phyloP scores from a whole-genome alignment of 306 rosid species.

The Arachis stenosperma region DNA sequence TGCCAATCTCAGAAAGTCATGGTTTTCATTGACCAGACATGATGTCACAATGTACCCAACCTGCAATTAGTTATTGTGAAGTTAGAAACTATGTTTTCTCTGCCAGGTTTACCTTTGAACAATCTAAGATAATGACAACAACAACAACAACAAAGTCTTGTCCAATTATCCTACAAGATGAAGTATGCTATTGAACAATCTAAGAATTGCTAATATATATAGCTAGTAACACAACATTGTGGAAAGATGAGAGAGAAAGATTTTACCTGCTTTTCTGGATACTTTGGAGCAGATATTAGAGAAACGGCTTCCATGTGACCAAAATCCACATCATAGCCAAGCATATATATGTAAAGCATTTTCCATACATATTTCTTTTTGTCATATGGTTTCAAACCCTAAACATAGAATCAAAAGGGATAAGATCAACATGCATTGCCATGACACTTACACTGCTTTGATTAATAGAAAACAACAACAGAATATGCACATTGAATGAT shows the following conservation, averaged over 20 bases:
- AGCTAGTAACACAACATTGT: neutral
- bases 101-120: conserved; percentile 8
- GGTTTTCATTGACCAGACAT: conserved; percentile 80
- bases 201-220: neutral
- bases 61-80: conserved; percentile 48
- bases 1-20: conserved; percentile 82
- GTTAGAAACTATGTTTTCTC: conserved; percentile 24
- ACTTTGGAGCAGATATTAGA: conserved; percentile 83
- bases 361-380: conserved; percentile 91
- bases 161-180: too few species aligned
- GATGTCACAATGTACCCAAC: conserved; percentile 88
- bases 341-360: conserved; percentile 78
- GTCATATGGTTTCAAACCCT: conserved; percentile 75
- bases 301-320: conserved; percentile 94
- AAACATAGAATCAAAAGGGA: conserved; percentile 27
- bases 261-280: conserved; percentile 79
- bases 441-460: conserved; percentile 8
- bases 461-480: neutral
- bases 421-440: neutral
- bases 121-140: neutral
- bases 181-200: too few species aligned
- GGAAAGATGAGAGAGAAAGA: neutral
- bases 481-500: neutral
- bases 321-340: conserved; percentile 84
- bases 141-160: neutral